Percentiles rank a stretch among this genome's conserved stretches.
phyloP scores from a whole-genome alignment of 2,329 filamentous ascomycete species.

The Botrytis hyacinthi region DNA sequence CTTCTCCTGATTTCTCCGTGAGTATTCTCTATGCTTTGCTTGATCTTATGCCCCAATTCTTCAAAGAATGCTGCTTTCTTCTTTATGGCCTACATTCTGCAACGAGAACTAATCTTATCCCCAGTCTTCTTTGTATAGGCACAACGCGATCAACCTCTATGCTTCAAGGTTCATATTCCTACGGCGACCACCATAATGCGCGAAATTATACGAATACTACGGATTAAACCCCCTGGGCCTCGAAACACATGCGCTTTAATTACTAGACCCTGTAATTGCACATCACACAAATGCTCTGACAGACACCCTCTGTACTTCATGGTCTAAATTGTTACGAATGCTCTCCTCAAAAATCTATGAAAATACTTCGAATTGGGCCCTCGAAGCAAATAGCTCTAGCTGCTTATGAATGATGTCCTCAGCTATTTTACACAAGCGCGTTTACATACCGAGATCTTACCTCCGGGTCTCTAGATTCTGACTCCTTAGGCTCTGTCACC shows the following conservation, averaged over 20 bases:
- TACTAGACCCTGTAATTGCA: neutral
- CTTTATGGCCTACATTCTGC: neutral
- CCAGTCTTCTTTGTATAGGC: no score
- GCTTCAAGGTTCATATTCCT: neutral
- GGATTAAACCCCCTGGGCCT: no score
- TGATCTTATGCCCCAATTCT: no score
- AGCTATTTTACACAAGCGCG: neutral
- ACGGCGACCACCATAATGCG: neutral
- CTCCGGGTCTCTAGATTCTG: neutral
- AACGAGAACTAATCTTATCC: neutral
- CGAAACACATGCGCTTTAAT: neutral
- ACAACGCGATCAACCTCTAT: neutral
- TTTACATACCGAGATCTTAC: neutral
- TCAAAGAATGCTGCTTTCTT: no score
- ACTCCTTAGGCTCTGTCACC: neutral
- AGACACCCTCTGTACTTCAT: neutral
- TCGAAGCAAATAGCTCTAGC: fast-evolving
- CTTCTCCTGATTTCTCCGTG: no score
- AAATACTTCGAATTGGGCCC: no score
- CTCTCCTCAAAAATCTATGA: no score
- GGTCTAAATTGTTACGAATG: neutral
- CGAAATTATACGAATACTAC: no score
- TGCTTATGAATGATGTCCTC: neutral
- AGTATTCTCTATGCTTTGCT: neutral
- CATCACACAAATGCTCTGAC: neutral